phyloP scores from a whole-genome alignment of 306 rosid species.

The Inga laurina region DNA sequence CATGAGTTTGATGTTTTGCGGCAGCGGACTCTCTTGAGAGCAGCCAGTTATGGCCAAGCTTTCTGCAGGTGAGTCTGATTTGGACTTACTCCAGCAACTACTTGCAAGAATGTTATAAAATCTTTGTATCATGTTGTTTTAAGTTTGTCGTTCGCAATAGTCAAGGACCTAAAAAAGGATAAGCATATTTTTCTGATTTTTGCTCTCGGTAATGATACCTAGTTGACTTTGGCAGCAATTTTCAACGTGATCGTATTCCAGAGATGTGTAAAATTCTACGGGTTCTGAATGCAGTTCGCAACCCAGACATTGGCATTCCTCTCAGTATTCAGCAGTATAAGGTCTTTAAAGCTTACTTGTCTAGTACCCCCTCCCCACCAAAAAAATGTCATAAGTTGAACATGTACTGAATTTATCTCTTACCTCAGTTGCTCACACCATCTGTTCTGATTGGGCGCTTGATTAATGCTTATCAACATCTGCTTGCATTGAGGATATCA shows the following conservation, averaged over 20 bases:
- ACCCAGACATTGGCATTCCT: constrained; percentile 87
- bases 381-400: constrained; percentile 27
- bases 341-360: constrained; percentile 58
- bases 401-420: constrained; percentile 50
- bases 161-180: constrained; percentile 40
- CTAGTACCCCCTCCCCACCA: constrained; percentile 2
- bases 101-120: neutral
- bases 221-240: constrained; percentile 99
- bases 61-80: constrained; percentile 80
- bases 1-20: constrained; percentile 90
- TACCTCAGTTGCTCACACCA: constrained; percentile 84
- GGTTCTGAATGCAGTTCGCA: constrained; percentile 87
- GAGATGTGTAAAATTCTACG: constrained; percentile 93
- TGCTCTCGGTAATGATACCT: constrained; percentile 92
- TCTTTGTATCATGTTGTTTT: constrained; percentile 8
- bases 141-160: constrained; percentile 10
- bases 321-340: constrained; percentile 93
- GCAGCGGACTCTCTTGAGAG: constrained; percentile 82
- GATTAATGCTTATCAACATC: constrained; percentile 83
- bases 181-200: constrained; percentile 57
- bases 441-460: constrained; percentile 91
- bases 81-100: constrained; percentile 25
- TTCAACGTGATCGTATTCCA: constrained; percentile 96
- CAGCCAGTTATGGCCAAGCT: constrained; percentile 98
- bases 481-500: constrained; percentile 87